phyloP scores from a whole-genome alignment of 23 red algal genomes.

The Gracilariopsis chorda region DNA sequence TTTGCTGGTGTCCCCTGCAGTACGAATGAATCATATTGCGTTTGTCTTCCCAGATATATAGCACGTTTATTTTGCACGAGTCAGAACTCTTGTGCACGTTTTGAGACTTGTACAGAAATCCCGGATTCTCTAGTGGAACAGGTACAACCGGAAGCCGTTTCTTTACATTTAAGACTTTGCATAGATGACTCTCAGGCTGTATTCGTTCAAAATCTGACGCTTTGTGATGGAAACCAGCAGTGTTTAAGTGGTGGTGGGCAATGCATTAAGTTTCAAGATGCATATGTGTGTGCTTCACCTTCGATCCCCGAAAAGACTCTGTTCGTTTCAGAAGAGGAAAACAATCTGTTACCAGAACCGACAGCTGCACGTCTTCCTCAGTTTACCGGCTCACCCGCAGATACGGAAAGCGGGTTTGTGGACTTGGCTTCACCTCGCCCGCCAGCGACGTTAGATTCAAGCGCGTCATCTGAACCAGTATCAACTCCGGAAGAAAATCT shows the following conservation, averaged over 20 bases:
- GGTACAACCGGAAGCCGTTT: neutral
- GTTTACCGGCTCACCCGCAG: neutral
- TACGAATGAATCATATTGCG: neutral
- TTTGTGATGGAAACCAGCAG: neutral
- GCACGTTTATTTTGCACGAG: neutral
- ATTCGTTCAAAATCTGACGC: neutral
- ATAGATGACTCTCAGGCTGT: neutral
- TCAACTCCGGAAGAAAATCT: neutral
- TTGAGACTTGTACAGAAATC: neutral
- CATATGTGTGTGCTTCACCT: neutral
- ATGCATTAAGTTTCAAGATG: neutral
- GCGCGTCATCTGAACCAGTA: neutral
- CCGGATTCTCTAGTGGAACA: neutral
- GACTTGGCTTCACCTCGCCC: neutral
- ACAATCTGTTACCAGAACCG: neutral
- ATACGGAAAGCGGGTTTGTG: neutral
- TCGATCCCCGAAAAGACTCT: neutral
- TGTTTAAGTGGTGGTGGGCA: neutral
- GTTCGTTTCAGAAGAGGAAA: neutral
- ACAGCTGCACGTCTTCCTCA: neutral
- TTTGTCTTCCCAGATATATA: neutral
- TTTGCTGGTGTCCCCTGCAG: neutral
- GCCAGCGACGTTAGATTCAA: neutral
- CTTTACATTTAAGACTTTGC: neutral
- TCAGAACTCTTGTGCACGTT: neutral